Conservation (phyloP, 108 stramenopile genomes). For the Parietichytrium sp. region DNA sequence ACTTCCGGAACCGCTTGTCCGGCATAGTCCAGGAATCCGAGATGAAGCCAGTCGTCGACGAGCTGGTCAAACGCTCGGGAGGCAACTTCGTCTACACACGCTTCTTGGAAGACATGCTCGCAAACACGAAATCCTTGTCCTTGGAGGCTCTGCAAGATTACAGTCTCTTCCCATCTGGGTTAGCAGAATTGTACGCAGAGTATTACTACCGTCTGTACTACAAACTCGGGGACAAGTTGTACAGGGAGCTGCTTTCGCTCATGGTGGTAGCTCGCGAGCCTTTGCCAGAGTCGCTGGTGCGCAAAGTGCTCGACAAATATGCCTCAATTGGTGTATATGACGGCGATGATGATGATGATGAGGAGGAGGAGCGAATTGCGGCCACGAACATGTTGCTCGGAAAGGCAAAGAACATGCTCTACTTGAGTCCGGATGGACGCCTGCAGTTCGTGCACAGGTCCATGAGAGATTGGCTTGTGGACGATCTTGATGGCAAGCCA, state of each 20-base stretch:
- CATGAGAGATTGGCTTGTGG: background rate
- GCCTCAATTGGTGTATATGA: too few relatives aligned
- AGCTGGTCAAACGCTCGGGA: background rate
- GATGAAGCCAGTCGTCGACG: background rate
- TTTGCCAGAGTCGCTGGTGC: background rate
- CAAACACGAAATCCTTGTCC: background rate
- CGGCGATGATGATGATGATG: too few relatives aligned
- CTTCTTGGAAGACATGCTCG: background rate
- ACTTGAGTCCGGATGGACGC: background rate
- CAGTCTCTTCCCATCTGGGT: background rate
- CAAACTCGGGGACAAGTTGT: background rate
- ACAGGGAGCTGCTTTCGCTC: background rate
- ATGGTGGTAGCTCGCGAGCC: background rate
- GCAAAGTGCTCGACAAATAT: background rate
- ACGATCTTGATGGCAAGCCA: background rate
- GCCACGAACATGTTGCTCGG: background rate
- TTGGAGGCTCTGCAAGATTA: background rate
- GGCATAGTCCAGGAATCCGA: background rate
- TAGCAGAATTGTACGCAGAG: background rate
- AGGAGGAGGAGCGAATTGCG: too few relatives aligned
- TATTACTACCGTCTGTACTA: background rate
- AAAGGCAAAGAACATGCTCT: background rate
- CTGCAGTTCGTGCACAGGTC: background rate
- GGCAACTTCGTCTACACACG: background rate
- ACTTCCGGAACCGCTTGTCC: background rate